Evolutionary conservation across 129 eudicot genomes (phyloP), one percentile per base, ranked within the genome.

Genomic region (Kitagawia praeruptora): DNA sequence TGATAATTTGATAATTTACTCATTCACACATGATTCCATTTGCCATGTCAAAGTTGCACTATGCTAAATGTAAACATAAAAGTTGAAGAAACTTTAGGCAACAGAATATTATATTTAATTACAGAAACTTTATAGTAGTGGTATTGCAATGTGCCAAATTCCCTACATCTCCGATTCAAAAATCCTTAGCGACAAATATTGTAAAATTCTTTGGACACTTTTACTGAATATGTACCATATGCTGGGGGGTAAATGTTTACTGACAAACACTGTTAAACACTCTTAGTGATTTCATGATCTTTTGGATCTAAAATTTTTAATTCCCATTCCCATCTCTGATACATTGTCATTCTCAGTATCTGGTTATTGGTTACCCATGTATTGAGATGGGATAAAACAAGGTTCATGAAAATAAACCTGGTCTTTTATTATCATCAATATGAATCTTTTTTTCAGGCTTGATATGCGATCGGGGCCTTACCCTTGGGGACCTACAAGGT

Each of bases 401-500:
- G 42, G 6, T 5, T 40, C 42, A 40, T 34, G 37, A 34, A 34
- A 34, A 0, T 34, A 34, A 34, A 21, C 25, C 45, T 19, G 23
- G 47, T 23, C 11, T 70, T 6, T 16, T 73, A 14, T 10, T 1
- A 13, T 42, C 38, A 42, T 42, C 4, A 73, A 42, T 16, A 73
- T 21, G 71, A 18, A 51, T 76, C n/a, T 80, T 23, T 69, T 69
- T 83, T 88, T 79, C 87, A 96, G 99, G 99, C 75, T 86, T 95
- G 40, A 84, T 95, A 63, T 95, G 98, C 82, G 98, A 92, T 72
- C 91, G 96, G 18, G 96, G 94, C 72, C 93, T 95, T 64, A 84
- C 89, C 56, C 97, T 95, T 79, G 98, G 98, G 82, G 94, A 95
- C 82, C 88, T 95, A 75, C 96, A 90, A 69, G 98, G 97, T 53